Evolutionary conservation across 805 yeast genomes (phyloP).

Genomic region (Cephaloascus fragrans): DNA sequence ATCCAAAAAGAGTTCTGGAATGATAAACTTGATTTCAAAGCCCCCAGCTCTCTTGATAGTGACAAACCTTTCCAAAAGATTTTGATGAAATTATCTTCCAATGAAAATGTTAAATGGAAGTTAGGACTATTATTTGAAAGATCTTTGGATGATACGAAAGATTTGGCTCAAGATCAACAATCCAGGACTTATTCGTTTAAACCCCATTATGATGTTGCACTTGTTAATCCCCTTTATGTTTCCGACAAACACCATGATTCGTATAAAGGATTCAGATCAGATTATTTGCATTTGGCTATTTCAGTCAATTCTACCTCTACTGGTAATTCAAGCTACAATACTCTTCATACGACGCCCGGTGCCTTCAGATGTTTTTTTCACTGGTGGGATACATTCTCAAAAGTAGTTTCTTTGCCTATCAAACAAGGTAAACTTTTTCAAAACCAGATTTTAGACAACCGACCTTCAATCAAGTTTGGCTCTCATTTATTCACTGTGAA

Average conservation of each 20-base stretch:
- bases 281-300: conserved; percentile 55
- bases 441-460: conserved; percentile 7
- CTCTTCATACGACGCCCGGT: conserved; percentile 27
- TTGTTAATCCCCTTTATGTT: conserved; percentile 47
- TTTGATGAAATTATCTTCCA: conserved; percentile 43
- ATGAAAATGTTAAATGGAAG: conserved; percentile 66
- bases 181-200: conserved; percentile 37
- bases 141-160: conserved; percentile 24
- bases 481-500: conserved; percentile 29
- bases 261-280: conserved; percentile 69
- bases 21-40: background rate
- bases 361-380: conserved; percentile 25
- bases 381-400: conserved; percentile 31
- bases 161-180: conserved; percentile 23
- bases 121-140: conserved; percentile 69
- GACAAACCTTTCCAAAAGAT: conserved; percentile 26
- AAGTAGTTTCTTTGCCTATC: conserved; percentile 22
- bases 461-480: conserved; percentile 23
- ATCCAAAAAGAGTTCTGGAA: conserved; percentile 25
- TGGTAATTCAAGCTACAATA: conserved; percentile 15
- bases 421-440: conserved; percentile 23
- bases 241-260: conserved; percentile 62
- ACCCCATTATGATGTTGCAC: conserved; percentile 55
- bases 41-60: conserved; percentile 16
- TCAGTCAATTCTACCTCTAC: conserved; percentile 23